phyloP scores from a whole-genome alignment of 116 monocot species.

The Iris pallida region DNA sequence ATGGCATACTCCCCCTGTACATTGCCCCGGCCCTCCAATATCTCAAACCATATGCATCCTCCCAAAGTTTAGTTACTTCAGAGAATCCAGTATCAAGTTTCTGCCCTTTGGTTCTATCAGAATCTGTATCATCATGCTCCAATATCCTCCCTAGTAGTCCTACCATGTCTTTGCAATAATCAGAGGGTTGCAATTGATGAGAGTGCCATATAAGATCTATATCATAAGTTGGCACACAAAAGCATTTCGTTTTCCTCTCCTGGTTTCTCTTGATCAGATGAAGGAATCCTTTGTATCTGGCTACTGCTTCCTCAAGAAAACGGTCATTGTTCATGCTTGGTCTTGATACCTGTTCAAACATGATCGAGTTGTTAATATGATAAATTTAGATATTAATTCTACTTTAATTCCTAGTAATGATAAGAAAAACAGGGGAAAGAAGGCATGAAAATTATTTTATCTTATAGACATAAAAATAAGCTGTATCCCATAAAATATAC shows the following conservation, averaged over 20 bases:
- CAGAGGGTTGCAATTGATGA: conserved; percentile 73
- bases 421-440: neutral
- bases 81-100: conserved; percentile 82
- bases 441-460: neutral
- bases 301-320: conserved; percentile 56
- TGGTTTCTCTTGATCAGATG: conserved; percentile 69
- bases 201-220: conserved; percentile 97
- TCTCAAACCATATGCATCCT: conserved; percentile 66
- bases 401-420: neutral
- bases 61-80: conserved; percentile 66
- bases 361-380: neutral
- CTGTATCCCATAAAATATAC: too few relatives aligned
- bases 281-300: conserved; percentile 86
- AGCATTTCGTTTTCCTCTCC: conserved; percentile 46
- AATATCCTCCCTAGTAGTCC: conserved; percentile 64
- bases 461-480: neutral
- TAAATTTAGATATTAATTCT: neutral
- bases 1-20: conserved; percentile 53
- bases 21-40: conserved; percentile 92
- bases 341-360: conserved; percentile 58
- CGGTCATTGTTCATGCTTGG: conserved; percentile 47
- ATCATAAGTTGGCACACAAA: conserved; percentile 91
- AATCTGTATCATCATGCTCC: conserved; percentile 90
- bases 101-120: conserved; percentile 72
- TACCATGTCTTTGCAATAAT: conserved; percentile 70